phyloP scores from a whole-genome alignment of 306 rosid species.

The Styphnolobium japonicum region DNA sequence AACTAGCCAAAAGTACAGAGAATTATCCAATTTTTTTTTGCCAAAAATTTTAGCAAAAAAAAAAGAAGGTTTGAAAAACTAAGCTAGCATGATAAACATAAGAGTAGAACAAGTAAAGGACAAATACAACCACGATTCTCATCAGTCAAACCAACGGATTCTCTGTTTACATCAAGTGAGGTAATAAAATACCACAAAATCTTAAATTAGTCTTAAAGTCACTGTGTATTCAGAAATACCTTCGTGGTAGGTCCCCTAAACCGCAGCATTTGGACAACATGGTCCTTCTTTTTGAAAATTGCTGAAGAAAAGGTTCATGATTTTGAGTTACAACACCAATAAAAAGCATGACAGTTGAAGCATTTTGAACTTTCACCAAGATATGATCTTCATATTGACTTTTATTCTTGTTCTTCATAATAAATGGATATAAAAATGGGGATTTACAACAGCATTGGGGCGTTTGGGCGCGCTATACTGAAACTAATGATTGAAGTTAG shows the following conservation, averaged over 20 bases:
- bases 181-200: neutral
- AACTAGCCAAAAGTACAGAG: neutral
- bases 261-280: neutral
- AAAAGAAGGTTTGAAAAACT: neutral
- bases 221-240: neutral
- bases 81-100: neutral
- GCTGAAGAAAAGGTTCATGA: neutral
- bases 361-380: neutral
- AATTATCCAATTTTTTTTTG: neutral
- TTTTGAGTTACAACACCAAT: neutral
- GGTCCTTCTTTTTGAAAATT: conserved; percentile 15
- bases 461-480: neutral
- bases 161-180: neutral
- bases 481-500: neutral
- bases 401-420: neutral
- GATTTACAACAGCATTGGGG: neutral
- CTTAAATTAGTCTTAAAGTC: neutral
- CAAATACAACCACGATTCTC: neutral
- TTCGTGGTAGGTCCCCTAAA: conserved; percentile 23
- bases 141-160: neutral
- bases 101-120: neutral
- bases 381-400: neutral
- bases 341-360: neutral
- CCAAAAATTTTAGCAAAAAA: neutral
- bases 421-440: neutral